Conservation (phyloP, 2,329 filamentous ascomycete species). For the Chaetothyriales sp. region DNA sequence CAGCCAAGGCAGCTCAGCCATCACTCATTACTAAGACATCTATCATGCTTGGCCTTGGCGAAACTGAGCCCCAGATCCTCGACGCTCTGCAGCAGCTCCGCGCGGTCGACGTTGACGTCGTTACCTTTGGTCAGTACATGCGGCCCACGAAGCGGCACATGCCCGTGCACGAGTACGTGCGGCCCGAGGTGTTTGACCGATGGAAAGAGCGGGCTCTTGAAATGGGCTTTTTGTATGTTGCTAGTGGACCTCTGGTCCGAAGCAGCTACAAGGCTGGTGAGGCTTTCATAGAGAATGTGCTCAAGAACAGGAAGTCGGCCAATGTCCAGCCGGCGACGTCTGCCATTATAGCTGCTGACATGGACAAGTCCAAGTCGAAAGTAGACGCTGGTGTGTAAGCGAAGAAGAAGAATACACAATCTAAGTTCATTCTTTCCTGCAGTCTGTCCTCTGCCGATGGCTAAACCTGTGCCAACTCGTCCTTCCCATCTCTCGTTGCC, state of each 20-base stretch:
- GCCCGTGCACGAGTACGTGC: slow-evolving; percentile 89
- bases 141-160: slow-evolving; percentile 95
- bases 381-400: background rate
- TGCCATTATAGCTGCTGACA: background rate
- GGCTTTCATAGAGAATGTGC: slow-evolving; percentile 95
- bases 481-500: too few relatives aligned
- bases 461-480: background rate
- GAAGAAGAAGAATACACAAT: background rate
- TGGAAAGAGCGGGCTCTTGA: slow-evolving; percentile 84
- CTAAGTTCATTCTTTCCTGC: background rate
- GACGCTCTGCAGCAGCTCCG: slow-evolving; percentile 66
- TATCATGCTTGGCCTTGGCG: slow-evolving; percentile 88
- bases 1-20: slow-evolving; percentile 62
- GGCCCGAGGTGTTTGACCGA: slow-evolving; percentile 75
- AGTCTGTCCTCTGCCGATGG: too few relatives aligned
- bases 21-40: slow-evolving; percentile 95
- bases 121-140: slow-evolving; percentile 99
- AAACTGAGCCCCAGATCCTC: slow-evolving; percentile 75
- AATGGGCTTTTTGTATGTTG: slow-evolving; percentile 93
- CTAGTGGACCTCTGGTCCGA: slow-evolving; percentile 78
- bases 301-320: slow-evolving; percentile 52
- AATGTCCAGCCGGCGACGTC: background rate
- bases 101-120: slow-evolving; percentile 70
- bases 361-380: background rate
- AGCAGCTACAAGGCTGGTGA: slow-evolving; percentile 97